Conservation (phyloP, 768 basidiomycete genomes). For the Suillus subaureus region DNA sequence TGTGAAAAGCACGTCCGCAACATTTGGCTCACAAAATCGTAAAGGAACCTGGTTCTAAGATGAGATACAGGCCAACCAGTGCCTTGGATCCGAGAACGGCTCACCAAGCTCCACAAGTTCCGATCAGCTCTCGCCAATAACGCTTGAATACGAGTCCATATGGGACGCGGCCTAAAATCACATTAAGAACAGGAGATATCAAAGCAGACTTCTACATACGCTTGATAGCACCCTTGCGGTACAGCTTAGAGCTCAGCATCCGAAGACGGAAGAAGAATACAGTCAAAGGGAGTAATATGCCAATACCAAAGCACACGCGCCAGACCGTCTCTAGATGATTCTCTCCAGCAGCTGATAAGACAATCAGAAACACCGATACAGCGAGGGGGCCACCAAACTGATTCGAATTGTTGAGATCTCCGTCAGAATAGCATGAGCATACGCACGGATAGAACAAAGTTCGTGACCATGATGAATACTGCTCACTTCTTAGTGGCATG, state of each 20-base stretch:
- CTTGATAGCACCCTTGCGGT: slow-evolving; percentile 66
- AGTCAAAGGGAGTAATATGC: slow-evolving; percentile 60
- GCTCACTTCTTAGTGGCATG: slow-evolving; percentile 4
- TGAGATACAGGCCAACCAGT: slow-evolving; percentile 2
- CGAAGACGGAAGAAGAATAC: slow-evolving; percentile 74
- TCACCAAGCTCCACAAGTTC: slow-evolving; percentile 74
- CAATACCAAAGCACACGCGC: slow-evolving; percentile 68
- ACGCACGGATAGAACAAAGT: slow-evolving; percentile 64
- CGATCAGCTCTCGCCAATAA: slow-evolving; percentile 71
- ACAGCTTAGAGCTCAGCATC: slow-evolving; percentile 71
- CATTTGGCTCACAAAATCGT: slow-evolving; percentile 54
- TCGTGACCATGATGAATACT: slow-evolving; percentile 79
- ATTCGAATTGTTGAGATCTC: slow-evolving; percentile 11
- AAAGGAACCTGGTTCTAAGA: slow-evolving; percentile 54
- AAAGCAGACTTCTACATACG: slow-evolving; percentile 31
- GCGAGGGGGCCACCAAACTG: slow-evolving; percentile 71
- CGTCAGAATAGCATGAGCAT: neutral
- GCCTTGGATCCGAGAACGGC: slow-evolving; percentile 15
- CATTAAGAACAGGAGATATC: neutral
- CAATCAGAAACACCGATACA: slow-evolving; percentile 66
- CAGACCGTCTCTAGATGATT: slow-evolving; percentile 65
- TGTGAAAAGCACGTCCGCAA: neutral
- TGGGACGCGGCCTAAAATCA: slow-evolving; percentile 52
- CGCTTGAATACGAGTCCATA: slow-evolving; percentile 59
- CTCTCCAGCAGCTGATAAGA: slow-evolving; percentile 65